Evolutionary conservation across 345 rosid species (phyloP).

Genomic region (Turritis glabra): DNA sequence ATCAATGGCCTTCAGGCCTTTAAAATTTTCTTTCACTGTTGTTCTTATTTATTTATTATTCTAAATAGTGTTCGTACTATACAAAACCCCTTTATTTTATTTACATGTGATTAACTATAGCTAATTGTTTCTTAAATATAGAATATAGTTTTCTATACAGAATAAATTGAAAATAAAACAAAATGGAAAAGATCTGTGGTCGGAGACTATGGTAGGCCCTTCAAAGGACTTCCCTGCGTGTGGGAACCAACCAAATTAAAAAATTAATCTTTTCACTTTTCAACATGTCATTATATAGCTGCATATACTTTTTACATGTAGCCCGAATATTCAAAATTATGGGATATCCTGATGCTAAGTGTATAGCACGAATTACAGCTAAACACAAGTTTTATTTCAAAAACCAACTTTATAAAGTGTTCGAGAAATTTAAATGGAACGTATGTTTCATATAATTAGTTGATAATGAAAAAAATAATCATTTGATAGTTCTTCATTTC

Average conservation of each 20-base stretch:
- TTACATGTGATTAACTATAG: neutral
- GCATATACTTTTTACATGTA: neutral
- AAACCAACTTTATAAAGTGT: too few relatives aligned
- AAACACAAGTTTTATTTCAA: neutral
- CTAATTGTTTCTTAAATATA: slow-evolving; percentile 3
- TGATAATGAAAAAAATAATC: neutral
- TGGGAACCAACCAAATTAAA: slow-evolving; percentile 49
- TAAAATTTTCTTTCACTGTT: slow-evolving; percentile 7
- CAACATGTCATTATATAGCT: slow-evolving; percentile 30
- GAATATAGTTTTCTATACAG: neutral
- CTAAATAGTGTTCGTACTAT: neutral
- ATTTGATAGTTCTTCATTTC: neutral
- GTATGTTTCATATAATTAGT: neutral
- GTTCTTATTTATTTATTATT: neutral
- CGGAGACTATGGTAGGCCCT: slow-evolving; percentile 31
- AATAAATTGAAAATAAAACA: neutral
- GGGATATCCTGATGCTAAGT: slow-evolving; percentile 25
- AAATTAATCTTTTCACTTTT: slow-evolving; percentile 29
- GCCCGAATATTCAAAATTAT: slow-evolving; percentile 16
- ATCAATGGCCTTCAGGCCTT: slow-evolving; percentile 20
- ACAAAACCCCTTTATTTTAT: neutral
- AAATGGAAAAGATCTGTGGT: neutral
- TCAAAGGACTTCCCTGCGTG: slow-evolving; percentile 45
- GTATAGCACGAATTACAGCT: slow-evolving; percentile 12
- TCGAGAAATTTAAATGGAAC: too few relatives aligned